phyloP scores from a whole-genome alignment of 306 rosid genomes.

The Fragaria nilgerrensis region DNA sequence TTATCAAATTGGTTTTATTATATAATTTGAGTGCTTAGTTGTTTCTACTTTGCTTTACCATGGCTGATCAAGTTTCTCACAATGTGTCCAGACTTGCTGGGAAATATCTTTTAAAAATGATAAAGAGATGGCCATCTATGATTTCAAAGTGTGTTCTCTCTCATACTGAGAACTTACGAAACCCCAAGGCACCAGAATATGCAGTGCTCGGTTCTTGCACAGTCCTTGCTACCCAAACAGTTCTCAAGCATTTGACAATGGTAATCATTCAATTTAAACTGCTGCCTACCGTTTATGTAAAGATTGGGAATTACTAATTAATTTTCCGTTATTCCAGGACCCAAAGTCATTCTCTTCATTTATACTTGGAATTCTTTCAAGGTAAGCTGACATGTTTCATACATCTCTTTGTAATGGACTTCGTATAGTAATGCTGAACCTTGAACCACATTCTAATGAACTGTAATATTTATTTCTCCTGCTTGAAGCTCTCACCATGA shows the following conservation, averaged over 20 bases:
- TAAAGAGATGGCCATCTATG: constrained; percentile 94
- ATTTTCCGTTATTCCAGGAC: constrained; percentile 61
- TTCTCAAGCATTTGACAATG: constrained; percentile 90
- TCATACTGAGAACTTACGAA: constrained; percentile 59
- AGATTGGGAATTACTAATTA: constrained; percentile 27
- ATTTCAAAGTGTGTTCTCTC: constrained; percentile 88
- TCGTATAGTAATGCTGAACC: constrained; percentile 16
- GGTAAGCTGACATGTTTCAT: constrained; percentile 45
- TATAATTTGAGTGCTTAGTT: not conserved
- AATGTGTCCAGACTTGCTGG: constrained; percentile 78
- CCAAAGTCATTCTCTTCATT: constrained; percentile 74
- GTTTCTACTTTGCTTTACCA: constrained; percentile 15
- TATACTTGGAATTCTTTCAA: constrained; percentile 84
- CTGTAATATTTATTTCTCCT: constrained; percentile 26
- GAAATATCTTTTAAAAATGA: constrained; percentile 81
- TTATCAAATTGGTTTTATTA: constrained; percentile 16
- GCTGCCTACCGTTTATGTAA: constrained; percentile 21
- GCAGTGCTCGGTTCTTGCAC: constrained; percentile 94
- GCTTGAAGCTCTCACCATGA: constrained; percentile 92
- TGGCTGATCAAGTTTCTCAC: constrained; percentile 28
- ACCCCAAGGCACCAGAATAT: constrained; percentile 68
- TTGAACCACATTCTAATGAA: constrained; percentile 25
- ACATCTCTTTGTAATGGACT: constrained; percentile 9
- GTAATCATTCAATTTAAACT: constrained; percentile 41
- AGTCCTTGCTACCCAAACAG: constrained; percentile 83